phyloP scores from a whole-genome alignment of 2,329 filamentous ascomycete genomes.

The Paraphaeosphaeria sporulosa region DNA sequence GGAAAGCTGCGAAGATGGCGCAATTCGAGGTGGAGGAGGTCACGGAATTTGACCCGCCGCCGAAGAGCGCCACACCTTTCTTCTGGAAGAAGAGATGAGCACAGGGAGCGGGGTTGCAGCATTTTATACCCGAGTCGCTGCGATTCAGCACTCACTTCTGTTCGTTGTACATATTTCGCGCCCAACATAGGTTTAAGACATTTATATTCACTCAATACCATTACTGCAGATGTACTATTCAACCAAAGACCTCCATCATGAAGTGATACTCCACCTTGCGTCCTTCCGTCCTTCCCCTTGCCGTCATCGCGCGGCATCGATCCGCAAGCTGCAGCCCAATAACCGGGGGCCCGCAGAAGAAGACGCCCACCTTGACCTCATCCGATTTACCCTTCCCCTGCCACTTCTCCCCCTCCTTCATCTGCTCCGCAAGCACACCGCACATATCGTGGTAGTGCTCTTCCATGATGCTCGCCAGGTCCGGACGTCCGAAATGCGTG shows the following conservation, averaged over 20 bases:
- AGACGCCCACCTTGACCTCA: conserved; percentile 61
- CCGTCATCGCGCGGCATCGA: conserved; percentile 60
- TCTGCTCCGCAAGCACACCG: conserved; percentile 35
- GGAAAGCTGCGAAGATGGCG: conserved; percentile 35
- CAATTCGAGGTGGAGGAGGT: conserved; percentile 45
- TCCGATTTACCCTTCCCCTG: conserved; percentile 26
- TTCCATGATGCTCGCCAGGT: conserved; percentile 62
- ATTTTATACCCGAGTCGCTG: conserved; percentile 9
- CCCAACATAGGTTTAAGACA: background rate
- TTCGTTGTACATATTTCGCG: conserved; percentile 11
- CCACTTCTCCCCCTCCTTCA: conserved; percentile 31
- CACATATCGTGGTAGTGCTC: conserved; percentile 63
- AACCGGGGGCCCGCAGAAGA: conserved; percentile 64
- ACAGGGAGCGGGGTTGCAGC: background rate
- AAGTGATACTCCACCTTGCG: conserved; percentile 64
- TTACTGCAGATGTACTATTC: background rate
- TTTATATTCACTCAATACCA: background rate
- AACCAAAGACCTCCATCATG: conserved; percentile 66
- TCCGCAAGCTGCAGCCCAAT: conserved; percentile 65
- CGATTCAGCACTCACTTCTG: background rate
- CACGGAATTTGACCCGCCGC: conserved; percentile 42
- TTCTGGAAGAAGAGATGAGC: conserved; percentile 43
- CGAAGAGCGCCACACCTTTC: conserved; percentile 33
- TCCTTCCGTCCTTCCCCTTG: conserved; percentile 60
- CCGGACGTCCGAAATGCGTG: conserved; percentile 63